Evolutionary conservation across 805 yeast species (phyloP), one percentile per base, ranked within the genome.

Genomic region (Cephaloascus fragrans): DNA sequence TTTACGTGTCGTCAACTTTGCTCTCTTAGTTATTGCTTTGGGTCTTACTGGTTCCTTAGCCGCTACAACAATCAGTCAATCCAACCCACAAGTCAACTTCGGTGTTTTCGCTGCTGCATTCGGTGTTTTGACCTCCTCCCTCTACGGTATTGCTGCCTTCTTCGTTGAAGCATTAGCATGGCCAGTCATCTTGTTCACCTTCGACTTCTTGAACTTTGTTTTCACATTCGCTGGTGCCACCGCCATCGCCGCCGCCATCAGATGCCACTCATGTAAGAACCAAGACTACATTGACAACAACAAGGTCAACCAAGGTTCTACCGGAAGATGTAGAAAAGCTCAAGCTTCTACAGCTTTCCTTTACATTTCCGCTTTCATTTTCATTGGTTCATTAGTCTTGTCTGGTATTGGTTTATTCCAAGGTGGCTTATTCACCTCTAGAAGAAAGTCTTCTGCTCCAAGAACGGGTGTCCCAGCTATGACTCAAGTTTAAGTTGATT

Each of bases 211-310:
- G 64, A 88, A 88, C 75, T 65, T 79, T 51, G 83, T 89, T 51
- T 93, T 93, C 80, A 80, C 96, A 41, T 86, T 93, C 62, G 79
- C 97, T 37, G 97, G 86, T 48, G 97, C 89, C 53, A 79, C 95
- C 42, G 96, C 96, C 39, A 70, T 93, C 57, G 97, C 97, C 39
- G 95, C 86, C 44, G 94, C 80, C 53, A 79, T 84, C 57, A 78
- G 89, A 64, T 73, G 71, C 47, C 96, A 88, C 73, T 82, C 95
- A 32, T 90, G 98, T 73, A 43, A 69, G 50, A 83, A 87, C 77
- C 48, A 67, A 45, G 42, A 33, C 40, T 88, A 85, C 72, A 44
- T 88, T 48, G 69, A 77, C 50, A 37, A 51, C 47, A 90, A 90
- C 75, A 61, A 61, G 44, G 73, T 85, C 51, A 62, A 84, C 44